These are phyloP conservation scores for Blastocystis hominis DNA, from an alignment of 352 stramenopile species.

Conservation along the genomic window DNA sequence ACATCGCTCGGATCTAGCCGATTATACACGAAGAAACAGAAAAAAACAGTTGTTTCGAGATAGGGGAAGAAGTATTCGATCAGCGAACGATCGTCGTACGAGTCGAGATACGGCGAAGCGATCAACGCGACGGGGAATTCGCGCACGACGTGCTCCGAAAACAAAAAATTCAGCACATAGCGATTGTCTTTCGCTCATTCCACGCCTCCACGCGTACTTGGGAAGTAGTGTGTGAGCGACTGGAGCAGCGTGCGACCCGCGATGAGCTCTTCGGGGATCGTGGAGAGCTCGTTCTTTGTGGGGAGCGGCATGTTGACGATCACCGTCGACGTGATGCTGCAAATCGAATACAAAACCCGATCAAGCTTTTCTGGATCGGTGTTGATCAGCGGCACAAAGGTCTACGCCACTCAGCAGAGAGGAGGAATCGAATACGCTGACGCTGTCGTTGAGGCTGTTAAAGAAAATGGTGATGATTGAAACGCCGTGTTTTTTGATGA, in stretches of 20 bases:
- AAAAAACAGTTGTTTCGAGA: neutral
- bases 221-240: conserved; percentile 36
- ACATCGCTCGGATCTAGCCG: conserved; percentile 3
- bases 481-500: neutral
- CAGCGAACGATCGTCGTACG: neutral
- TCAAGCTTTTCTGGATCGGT: neutral
- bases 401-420: neutral
- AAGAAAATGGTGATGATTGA: neutral
- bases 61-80: conserved; percentile 15
- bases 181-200: neutral
- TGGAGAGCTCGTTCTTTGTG: neutral
- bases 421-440: neutral
- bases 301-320: neutral
- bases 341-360: conserved; percentile 13
- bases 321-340: neutral
- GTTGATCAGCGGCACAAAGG: neutral
- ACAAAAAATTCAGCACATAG: conserved; percentile 28
- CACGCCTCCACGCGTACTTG: neutral
- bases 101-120: conserved; percentile 14
- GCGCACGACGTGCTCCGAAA: neutral
- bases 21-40: neutral
- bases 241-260: neutral
- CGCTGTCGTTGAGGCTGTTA: conserved; percentile 44
- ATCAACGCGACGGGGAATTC: conserved; percentile 1
- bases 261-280: conserved; percentile 2